Conservation (phyloP, 2,329 filamentous ascomycete species). For the Tricladium varicosporioides region DNA sequence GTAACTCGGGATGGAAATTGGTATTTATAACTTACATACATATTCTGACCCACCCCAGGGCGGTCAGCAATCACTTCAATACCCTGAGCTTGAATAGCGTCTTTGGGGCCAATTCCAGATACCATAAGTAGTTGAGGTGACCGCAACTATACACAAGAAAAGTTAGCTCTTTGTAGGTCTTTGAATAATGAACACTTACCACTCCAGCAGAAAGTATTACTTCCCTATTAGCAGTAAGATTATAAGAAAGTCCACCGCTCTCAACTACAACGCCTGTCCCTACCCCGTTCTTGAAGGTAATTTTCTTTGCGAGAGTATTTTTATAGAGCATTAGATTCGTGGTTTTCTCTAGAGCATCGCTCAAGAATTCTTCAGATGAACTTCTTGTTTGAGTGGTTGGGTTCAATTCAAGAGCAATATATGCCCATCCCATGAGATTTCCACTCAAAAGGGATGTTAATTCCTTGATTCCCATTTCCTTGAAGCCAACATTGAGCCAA, state of each 20-base stretch:
- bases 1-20: too few species aligned
- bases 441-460: conserved; percentile 41
- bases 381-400: conserved; percentile 30
- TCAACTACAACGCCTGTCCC: conserved; percentile 41
- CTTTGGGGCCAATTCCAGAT: neutral
- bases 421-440: conserved; percentile 39
- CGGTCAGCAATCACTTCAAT: neutral
- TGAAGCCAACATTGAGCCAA: conserved; percentile 24
- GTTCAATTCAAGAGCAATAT: conserved; percentile 33
- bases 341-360: conserved; percentile 30
- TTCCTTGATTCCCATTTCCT: conserved; percentile 39
- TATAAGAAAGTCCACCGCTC: conserved; percentile 4
- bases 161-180: too few species aligned
- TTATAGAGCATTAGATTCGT: conserved; percentile 40
- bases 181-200: too few species aligned
- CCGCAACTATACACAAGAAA: neutral
- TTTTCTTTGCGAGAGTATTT: conserved; percentile 42
- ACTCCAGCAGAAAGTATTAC: neutral
- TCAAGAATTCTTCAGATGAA: conserved; percentile 39
- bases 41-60: neutral
- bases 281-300: conserved; percentile 42
- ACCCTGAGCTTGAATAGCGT: neutral
- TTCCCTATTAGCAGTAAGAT: neutral
- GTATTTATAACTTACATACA: neutral
- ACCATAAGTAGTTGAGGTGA: neutral